Evolutionary conservation across 352 stramenopile species (phyloP), one percentile per base, ranked within the genome.

Genomic region (Albugo candida): DNA sequence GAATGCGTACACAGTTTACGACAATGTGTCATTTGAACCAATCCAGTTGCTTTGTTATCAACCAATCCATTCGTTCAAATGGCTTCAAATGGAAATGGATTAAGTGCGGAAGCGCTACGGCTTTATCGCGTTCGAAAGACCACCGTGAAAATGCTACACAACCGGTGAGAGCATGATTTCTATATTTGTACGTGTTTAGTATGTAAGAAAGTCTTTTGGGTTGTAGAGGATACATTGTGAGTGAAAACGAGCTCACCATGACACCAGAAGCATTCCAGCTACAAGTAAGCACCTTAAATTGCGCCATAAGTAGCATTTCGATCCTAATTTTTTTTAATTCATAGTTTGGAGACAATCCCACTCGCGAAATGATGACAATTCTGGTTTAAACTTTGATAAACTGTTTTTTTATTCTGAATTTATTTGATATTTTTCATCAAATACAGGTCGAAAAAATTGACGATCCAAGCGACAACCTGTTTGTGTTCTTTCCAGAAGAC

Each of bases 401-500:
- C 13, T 8, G 8, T 8, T 43, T 19, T 3, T 41, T 8, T 27
- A 3, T 41, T 19, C 3, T 27, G 16, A 8, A 8, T 10, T 41
- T 24, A 21, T 19, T 3, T 41, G 36, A 42, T 8, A 42, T 41
- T 10, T 48, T 19, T 8, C 10, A 3, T 19, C 2, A 18, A 17
- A 3, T 18, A 41, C 36, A 62, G 56, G 52, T 86, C 20, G 78
- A 91, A 55, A 91, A 91, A 53, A 86, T 91, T 45, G 78, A 91
- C 63, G 89, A 96, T 58, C 75, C 84, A 20, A 87, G 72, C 51
- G 89, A 97, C 63, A 85, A 93, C 64, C 75, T 99, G 45, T 98
- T 99, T 60, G 94, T 99, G 2, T 99, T 99, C 62, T 99, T 99
- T 65, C 93, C 95, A 0, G 87, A 98, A 54, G 95, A 99, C 58